These are phyloP conservation scores for Pleurotus eryngii DNA, from an alignment of 768 basidiomycete genomes.

Conservation along the genomic window DNA sequence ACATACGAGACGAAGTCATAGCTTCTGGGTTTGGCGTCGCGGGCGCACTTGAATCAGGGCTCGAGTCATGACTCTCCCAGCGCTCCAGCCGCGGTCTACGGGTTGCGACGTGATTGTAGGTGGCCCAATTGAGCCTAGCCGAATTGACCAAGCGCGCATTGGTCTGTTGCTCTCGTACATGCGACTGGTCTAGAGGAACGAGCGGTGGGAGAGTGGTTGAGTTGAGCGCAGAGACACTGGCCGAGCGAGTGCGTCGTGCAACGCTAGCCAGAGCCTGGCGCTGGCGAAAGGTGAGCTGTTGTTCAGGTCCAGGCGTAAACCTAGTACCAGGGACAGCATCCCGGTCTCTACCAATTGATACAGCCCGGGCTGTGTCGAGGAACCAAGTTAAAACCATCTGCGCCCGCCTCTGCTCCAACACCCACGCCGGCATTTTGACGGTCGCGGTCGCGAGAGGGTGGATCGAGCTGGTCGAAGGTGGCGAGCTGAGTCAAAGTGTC, in stretches of 20 bases:
- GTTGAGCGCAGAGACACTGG: conserved; percentile 8
- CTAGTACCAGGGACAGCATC: not conserved
- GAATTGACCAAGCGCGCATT: not conserved
- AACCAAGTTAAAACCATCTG: not conserved
- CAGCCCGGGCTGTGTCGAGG: not conserved
- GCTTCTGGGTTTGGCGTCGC: conserved; percentile 2
- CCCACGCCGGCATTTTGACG: conserved; percentile 5
- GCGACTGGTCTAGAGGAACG: conserved; percentile 26
- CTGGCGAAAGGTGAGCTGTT: conserved; percentile 14
- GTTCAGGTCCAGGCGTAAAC: conserved; percentile 8
- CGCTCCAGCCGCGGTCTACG: not conserved
- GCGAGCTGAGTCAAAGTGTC: conserved; percentile 20
- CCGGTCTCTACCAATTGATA: not conserved
- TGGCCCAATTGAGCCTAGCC: not conserved
- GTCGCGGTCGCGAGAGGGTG: conserved; percentile 3
- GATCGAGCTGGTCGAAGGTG: not conserved
- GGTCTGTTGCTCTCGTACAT: conserved; percentile 11
- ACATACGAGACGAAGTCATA: conserved; percentile 1
- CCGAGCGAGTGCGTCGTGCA: conserved; percentile 1
- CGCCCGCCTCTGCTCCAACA: not conserved
- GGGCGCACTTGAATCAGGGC: conserved; percentile 5
- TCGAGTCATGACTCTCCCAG: not conserved
- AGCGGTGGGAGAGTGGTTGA: conserved; percentile 26
- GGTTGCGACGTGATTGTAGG: not conserved
- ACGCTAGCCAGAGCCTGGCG: conserved; percentile 14